Conservation (phyloP, 495 filamentous ascomycete genomes). For the Thozetella sp. region DNA sequence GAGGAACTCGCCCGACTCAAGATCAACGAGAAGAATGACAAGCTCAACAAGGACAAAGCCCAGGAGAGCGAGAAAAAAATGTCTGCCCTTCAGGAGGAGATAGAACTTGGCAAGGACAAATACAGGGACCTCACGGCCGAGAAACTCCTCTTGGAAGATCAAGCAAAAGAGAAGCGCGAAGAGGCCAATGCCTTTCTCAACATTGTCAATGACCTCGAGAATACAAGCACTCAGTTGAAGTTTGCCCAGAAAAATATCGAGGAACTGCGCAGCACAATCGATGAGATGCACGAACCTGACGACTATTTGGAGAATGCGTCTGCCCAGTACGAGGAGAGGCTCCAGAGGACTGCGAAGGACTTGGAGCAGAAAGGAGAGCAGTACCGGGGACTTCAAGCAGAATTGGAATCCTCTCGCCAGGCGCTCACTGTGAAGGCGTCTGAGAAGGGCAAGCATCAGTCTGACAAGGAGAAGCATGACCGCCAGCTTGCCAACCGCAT, state of each 20-base stretch:
- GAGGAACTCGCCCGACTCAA: constrained; percentile 71
- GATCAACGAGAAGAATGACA: constrained; percentile 73
- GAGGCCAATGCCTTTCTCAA: constrained; percentile 46
- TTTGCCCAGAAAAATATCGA: constrained; percentile 60
- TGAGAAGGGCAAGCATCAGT: constrained; percentile 82
- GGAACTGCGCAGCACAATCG: constrained; percentile 68
- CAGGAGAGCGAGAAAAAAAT: constrained; percentile 69
- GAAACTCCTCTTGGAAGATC: constrained; percentile 25
- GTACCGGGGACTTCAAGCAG: constrained; percentile 64
- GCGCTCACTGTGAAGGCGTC: constrained; percentile 71
- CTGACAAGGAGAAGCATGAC: constrained; percentile 85
- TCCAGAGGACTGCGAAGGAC: constrained; percentile 64
- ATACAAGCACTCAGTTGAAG: constrained; percentile 56
- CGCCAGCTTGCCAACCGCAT: constrained; percentile 70
- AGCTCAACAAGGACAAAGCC: constrained; percentile 84
- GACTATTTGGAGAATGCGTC: constrained; percentile 74
- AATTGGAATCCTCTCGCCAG: constrained; percentile 59
- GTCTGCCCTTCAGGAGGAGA: constrained; percentile 67
- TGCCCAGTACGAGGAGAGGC: constrained; percentile 78
- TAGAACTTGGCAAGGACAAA: constrained; percentile 66
- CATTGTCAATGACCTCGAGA: constrained; percentile 68
- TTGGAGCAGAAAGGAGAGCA: constrained; percentile 59
- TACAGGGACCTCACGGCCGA: constrained; percentile 54
- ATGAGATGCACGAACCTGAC: constrained; percentile 77
- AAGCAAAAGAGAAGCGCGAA: constrained; percentile 39